Base-by-base conservation (phyloP, 345 rosid genomes). In the Populus tremula region DNA sequence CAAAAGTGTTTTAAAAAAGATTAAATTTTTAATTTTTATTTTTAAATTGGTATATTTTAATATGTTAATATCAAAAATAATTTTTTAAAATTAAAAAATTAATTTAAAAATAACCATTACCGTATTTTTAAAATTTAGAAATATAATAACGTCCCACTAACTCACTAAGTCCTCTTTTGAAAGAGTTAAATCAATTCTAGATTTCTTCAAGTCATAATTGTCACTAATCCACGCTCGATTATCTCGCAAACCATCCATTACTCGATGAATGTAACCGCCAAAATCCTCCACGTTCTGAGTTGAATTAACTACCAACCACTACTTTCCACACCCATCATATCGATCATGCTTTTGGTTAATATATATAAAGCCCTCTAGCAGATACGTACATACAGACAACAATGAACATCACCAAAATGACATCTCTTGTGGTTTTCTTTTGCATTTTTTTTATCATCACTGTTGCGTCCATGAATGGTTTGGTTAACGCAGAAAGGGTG, bases 401-500 rank as follows among this genome's bases (percentile, higher is more conserved):
- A 23, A 53, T 70, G 64, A 71, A 74, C 53, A 73, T 23, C 49
- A 29, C 59, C 2, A 68, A 69, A 45, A 69, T 68, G 70, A 53
- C 75, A 8, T 69, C 70, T 38, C 39, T 61, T 49, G 29, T n/a
- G 67, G 33, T 31, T 61, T 38, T 80, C 20, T 45, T 38, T 12
- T 69, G 68, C 67, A 67, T 47, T 63, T 75, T 70, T 66, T 81
- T 43, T 29, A 16, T 76, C 4, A 20, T 72, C 20, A 43, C 56
- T 43, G 56, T 75, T 66, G 35, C 35, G 35, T 33, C 35, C 35
- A 33, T 33, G 35, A 33, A 33, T 33, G 83, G 74, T 61, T 47
- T 69, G 54, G 84, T 73, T 36, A 85, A 76, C 62, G 92, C 87
- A 63, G 77, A 70, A 17, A 90, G 76, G 49, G 67, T 79, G 31